phyloP scores from a whole-genome alignment of 1,139 yeast species.

The Casaregolazyma lundiana region DNA sequence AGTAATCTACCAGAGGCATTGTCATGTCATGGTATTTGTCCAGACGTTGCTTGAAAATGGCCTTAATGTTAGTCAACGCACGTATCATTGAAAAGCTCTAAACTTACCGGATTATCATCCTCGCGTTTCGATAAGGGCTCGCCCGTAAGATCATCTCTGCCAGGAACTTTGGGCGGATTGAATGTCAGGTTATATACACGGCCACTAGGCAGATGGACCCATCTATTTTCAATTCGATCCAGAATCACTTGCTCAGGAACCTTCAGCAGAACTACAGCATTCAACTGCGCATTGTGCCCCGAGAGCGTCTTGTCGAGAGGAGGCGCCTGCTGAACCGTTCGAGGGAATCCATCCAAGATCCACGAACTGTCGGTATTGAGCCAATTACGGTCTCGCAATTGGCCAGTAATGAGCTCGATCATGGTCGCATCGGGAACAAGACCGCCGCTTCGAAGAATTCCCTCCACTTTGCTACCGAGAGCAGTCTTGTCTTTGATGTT shows the following conservation, averaged over 20 bases:
- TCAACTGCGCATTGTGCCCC: slow-evolving; percentile 43
- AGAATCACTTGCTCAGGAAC: slow-evolving; percentile 79
- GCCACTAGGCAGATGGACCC: slow-evolving; percentile 81
- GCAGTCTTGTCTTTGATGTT: slow-evolving; percentile 55
- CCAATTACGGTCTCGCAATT: slow-evolving; percentile 46
- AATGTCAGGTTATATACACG: slow-evolving; percentile 80
- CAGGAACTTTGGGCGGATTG: slow-evolving; percentile 82
- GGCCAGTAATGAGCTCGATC: slow-evolving; percentile 52
- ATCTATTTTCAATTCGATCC: slow-evolving; percentile 76
- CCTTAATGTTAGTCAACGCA: slow-evolving; percentile 31
- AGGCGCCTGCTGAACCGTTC: slow-evolving; percentile 69
- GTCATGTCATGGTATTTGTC: slow-evolving; percentile 57
- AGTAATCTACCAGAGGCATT: slow-evolving; percentile 61
- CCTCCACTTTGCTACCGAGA: slow-evolving; percentile 56
- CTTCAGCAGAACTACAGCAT: slow-evolving; percentile 74
- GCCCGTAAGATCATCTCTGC: slow-evolving; percentile 82
- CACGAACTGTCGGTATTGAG: slow-evolving; percentile 49
- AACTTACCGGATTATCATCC: slow-evolving; percentile 61
- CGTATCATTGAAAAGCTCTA: not conserved
- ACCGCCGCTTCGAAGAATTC: slow-evolving; percentile 56
- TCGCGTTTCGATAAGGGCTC: slow-evolving; percentile 73
- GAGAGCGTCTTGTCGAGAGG: slow-evolving; percentile 48
- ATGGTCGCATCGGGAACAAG: slow-evolving; percentile 71
- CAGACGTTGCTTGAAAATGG: slow-evolving; percentile 63
- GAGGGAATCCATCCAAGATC: slow-evolving; percentile 89